Evolutionary conservation across 2,329 filamentous ascomycete genomes (phyloP), one percentile per base, ranked within the genome.

Genomic region (Diplodia seriata): DNA sequence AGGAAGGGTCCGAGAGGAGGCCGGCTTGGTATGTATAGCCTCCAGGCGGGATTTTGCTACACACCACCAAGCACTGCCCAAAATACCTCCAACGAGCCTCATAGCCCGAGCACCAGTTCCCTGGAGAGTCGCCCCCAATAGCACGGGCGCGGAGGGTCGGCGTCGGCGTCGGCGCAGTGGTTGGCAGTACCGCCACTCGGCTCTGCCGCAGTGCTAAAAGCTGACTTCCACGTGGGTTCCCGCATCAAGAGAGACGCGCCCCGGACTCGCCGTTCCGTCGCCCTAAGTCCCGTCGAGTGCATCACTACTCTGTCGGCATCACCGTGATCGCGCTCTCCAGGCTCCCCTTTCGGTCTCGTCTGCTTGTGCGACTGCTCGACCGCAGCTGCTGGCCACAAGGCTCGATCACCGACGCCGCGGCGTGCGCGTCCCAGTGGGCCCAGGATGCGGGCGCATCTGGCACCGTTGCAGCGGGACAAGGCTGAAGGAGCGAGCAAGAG

Each of bases 21-120:
- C 56, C 23, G 38, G 26, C 15, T 12, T 20, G 56, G 26, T 61
- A 50, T 49, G 56, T 61, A 61, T 61, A 49, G 23, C 40, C 12
- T 15, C 9, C 55, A 43, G 26, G 36, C 29, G 36, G 55, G 20
- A 31, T 23, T 14, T 11, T 15, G 18, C 15, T 36, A 47, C 20
- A 50, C 59, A 38, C 47, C 59, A 63, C 59, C 43, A 63, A 31
- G 36, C 36, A 31, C 50, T n/a, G n/a, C 53, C 64, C 54, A 67
- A 59, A 59, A 67, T 57, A 67, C 47, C 64, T 67, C 64, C 54
- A 67, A 59, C 64, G 64, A 57, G 64, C 64, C 53, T 59, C 64
- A 67, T 67, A 18, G 64, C 43, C 53, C 64, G 64, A 67, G 38
- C 31, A 50, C 50, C 51, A 15, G 43, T 40, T 51, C 36, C 54